These are phyloP conservation scores for Plasmodium reichenowi DNA, from an alignment of 169 alveolate genomes.

Conservation along the genomic window DNA sequence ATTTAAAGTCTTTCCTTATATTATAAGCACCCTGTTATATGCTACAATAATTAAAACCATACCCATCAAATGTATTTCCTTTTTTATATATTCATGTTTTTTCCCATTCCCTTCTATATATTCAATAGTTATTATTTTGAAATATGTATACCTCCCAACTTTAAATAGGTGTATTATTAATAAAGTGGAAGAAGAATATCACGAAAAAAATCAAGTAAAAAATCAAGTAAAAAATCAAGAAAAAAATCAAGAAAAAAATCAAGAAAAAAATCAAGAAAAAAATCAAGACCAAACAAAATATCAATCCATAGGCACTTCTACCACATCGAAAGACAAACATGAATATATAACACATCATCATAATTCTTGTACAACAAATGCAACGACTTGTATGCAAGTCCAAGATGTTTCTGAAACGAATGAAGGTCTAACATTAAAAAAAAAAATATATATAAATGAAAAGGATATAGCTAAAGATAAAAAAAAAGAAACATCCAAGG, in stretches of 20 bases:
- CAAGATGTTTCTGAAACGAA: too few relatives aligned
- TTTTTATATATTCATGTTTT: conserved; percentile 53
- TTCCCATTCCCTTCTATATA: conserved; percentile 65
- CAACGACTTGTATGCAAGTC: too few relatives aligned
- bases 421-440: neutral
- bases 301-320: neutral
- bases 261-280: neutral
- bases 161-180: conserved; percentile 17
- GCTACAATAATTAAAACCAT: conserved; percentile 39
- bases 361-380: too few relatives aligned
- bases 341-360: too few relatives aligned
- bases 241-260: too few relatives aligned
- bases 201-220: too few relatives aligned
- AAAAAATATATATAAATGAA: neutral
- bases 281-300: neutral
- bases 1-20: conserved; percentile 57
- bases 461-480: neutral
- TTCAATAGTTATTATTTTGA: conserved; percentile 43
- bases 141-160: conserved; percentile 41
- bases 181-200: too few relatives aligned
- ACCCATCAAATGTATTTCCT: conserved; percentile 20
- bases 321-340: too few relatives aligned
- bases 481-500: neutral
- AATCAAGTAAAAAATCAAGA: too few relatives aligned
- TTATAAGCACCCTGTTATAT: conserved; percentile 32